These are phyloP conservation scores for Malus sylvestris DNA, from an alignment of 306 rosid species.

Conservation along the genomic window DNA sequence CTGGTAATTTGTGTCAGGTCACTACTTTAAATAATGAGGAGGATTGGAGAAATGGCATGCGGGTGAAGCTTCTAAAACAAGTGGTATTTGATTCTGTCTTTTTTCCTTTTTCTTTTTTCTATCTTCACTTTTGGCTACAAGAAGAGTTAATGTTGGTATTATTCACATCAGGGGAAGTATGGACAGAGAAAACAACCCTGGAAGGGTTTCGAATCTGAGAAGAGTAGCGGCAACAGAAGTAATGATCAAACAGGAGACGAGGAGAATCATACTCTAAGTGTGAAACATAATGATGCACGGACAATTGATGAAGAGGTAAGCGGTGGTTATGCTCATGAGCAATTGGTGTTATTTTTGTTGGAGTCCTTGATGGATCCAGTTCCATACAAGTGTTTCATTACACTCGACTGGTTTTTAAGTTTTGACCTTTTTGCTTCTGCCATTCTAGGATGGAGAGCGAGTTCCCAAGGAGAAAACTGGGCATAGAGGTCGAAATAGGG, in stretches of 20 bases:
- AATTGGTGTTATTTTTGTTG: background rate
- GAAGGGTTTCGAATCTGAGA: conserved; percentile 63
- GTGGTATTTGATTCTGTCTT: conserved; percentile 33
- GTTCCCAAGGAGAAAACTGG: conserved; percentile 56
- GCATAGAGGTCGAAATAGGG: conserved; percentile 58
- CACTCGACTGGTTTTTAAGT: background rate
- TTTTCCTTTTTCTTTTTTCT: background rate
- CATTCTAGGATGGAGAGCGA: conserved; percentile 55
- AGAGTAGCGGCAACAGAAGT: conserved; percentile 35
- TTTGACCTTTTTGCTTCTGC: background rate
- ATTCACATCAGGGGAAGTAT: conserved; percentile 47
- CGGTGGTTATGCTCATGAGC: background rate
- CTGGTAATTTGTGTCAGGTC: conserved; percentile 40
- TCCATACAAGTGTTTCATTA: background rate
- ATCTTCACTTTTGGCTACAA: background rate
- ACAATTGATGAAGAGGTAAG: conserved; percentile 63
- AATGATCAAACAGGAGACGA: conserved; percentile 54
- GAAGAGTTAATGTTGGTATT: conserved; percentile 15
- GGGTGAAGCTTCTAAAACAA: conserved; percentile 71
- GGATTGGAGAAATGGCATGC: conserved; percentile 98
- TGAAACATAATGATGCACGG: conserved; percentile 48
- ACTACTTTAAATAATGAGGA: conserved; percentile 62
- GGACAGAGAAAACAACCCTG: conserved; percentile 63
- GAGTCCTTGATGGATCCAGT: background rate
- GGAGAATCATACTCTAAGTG: conserved; percentile 51